Percentiles rank a stretch among this genome's conserved stretches.
These are phyloP conservation scores for Plicaturopsis crispa DNA, from an alignment of 768 basidiomycete species.

Conservation along the genomic window DNA sequence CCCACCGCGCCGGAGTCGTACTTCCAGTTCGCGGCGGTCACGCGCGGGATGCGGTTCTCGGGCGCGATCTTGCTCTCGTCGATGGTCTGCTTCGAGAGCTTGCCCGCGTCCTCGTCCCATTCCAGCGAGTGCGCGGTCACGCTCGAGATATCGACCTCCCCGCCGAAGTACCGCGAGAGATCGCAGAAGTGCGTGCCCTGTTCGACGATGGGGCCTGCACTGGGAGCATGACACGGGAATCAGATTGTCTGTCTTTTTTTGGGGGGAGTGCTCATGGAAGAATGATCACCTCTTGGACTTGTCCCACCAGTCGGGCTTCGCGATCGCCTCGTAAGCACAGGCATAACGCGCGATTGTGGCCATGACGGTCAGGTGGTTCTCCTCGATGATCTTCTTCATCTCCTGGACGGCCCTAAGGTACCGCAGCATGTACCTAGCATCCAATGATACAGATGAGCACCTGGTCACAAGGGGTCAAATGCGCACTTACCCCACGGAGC, in stretches of 20 bases:
- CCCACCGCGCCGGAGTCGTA: conserved; percentile 94
- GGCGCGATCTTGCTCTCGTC: conserved; percentile 82
- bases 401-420: conserved; percentile 91
- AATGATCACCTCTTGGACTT: conserved; percentile 65
- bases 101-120: conserved; percentile 85
- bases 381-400: conserved; percentile 94
- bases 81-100: conserved; percentile 70
- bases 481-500: conserved; percentile 73
- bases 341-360: conserved; percentile 93
- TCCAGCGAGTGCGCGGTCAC: conserved; percentile 86
- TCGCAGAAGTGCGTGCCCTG: conserved; percentile 98
- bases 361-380: conserved; percentile 94
- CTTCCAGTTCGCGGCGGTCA: conserved; percentile 94
- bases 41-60: conserved; percentile 89
- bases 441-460: conserved; percentile 3
- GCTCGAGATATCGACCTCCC: conserved; percentile 80
- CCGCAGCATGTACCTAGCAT: conserved; percentile 79
- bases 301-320: conserved; percentile 90
- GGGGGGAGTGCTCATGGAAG: conserved; percentile 3
- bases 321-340: conserved; percentile 74
- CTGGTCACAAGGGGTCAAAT: background rate
- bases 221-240: conserved; percentile 17
- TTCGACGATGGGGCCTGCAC: conserved; percentile 79
- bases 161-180: conserved; percentile 94
- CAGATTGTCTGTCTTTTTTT: background rate